Evolutionary conservation across 805 yeast genomes (phyloP).

Genomic region (Yamadazyma kitorensis): DNA sequence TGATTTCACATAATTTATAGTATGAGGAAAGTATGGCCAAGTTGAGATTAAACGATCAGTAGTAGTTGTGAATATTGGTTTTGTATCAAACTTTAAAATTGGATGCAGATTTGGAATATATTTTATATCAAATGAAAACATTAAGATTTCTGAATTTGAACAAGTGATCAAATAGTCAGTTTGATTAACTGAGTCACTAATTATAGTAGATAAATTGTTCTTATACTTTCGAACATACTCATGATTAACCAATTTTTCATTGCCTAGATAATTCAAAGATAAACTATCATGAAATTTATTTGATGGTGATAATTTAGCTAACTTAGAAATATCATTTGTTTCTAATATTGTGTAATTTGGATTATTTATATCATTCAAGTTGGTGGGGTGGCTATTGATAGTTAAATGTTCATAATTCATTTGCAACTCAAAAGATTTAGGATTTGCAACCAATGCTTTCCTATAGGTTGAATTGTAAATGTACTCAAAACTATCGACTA

Average conservation of each 20-base stretch:
- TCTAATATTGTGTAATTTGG: slow-evolving; percentile 2
- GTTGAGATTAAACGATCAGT: slow-evolving; percentile 44
- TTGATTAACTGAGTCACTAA: slow-evolving; percentile 14
- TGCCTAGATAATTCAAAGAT: slow-evolving; percentile 21
- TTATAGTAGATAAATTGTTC: slow-evolving; percentile 33
- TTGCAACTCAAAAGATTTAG: neutral
- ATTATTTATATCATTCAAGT: slow-evolving; percentile 2
- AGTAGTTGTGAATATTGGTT: slow-evolving; percentile 39
- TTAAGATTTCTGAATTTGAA: slow-evolving; percentile 30
- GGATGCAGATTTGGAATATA: slow-evolving; percentile 25
- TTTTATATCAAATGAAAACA: slow-evolving; percentile 30
- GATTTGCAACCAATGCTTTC: too few relatives aligned
- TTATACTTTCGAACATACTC: slow-evolving; percentile 35
- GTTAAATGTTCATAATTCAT: neutral
- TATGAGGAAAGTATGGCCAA: slow-evolving; percentile 54
- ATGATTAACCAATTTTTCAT: slow-evolving; percentile 17
- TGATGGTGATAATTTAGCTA: slow-evolving; percentile 2
- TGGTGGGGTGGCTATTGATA: neutral
- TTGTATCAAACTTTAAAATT: slow-evolving; percentile 36
- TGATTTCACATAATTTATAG: slow-evolving; percentile 48
- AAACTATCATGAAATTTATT: slow-evolving; percentile 33
- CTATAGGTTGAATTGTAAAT: neutral
- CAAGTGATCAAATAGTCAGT: slow-evolving; percentile 28
- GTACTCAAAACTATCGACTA: slow-evolving; percentile 1
- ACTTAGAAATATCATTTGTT: neutral